A percentile compares a stretch with the other conserved stretches of the same genome.
These are phyloP conservation scores for Penicillium turbatum DNA, from an alignment of 495 filamentous ascomycete genomes.

Conservation along the genomic window DNA sequence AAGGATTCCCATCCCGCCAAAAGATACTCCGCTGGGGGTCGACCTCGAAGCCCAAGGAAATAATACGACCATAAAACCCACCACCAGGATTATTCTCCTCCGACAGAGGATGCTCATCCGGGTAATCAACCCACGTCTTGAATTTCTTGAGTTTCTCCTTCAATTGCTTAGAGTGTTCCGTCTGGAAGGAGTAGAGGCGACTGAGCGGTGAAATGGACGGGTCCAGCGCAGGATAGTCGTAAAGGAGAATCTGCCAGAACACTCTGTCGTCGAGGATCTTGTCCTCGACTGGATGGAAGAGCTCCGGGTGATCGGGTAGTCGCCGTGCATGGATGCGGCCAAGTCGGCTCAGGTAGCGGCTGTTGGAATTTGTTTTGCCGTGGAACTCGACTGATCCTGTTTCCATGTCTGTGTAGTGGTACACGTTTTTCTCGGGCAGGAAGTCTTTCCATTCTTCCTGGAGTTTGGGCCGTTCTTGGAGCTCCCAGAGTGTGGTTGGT, in stretches of 20 bases:
- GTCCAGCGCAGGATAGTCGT: constrained; percentile 13
- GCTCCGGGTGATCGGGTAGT: not conserved
- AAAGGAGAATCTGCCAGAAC: constrained; percentile 11
- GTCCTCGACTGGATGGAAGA: constrained; percentile 1
- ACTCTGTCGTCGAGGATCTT: not conserved
- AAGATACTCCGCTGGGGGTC: constrained; percentile 9
- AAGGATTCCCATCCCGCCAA: constrained; percentile 15
- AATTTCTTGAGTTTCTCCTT: not conserved
- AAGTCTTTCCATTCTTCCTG: constrained; percentile 49
- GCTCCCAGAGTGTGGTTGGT: constrained; percentile 24
- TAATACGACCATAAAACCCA: constrained; percentile 23
- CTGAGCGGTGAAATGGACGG: constrained; percentile 15
- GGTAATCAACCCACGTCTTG: constrained; percentile 16
- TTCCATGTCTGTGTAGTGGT: constrained; percentile 12
- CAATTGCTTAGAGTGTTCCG: not conserved
- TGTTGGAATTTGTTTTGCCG: constrained; percentile 3
- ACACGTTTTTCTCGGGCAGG: constrained; percentile 30
- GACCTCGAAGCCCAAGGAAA: constrained; percentile 12
- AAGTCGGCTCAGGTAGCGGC: not conserved
- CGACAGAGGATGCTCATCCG: constrained; percentile 10
- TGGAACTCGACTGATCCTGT: constrained; percentile 9
- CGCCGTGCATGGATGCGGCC: constrained; percentile 6
- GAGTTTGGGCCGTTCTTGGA: constrained; percentile 36
- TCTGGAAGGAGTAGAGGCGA: constrained; percentile 23
- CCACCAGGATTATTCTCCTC: constrained; percentile 9